Conservation (phyloP, 768 basidiomycete species). For the Pleurotus citrinopileatus region DNA sequence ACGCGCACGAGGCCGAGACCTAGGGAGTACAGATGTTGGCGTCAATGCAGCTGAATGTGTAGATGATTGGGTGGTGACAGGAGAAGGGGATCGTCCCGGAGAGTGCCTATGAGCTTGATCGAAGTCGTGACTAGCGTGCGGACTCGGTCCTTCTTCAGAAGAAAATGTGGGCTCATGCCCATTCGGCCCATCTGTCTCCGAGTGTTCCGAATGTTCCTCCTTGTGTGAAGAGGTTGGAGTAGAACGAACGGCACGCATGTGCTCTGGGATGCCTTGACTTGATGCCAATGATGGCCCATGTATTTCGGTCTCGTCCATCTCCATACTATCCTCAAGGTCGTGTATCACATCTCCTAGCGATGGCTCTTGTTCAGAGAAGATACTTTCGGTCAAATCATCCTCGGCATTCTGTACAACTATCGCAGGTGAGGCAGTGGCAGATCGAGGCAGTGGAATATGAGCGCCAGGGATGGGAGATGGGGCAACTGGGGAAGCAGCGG, state of each 20-base stretch:
- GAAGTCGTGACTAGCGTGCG: conserved; percentile 27
- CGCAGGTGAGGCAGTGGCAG: conserved; percentile 47
- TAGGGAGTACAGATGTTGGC: conserved; percentile 66
- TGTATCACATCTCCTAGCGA: conserved; percentile 9
- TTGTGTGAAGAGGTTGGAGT: conserved; percentile 6
- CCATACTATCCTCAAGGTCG: conserved; percentile 9
- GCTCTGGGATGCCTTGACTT: conserved; percentile 17
- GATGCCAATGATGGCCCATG: conserved; percentile 36
- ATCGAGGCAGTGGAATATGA: conserved; percentile 50
- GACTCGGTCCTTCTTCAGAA: conserved; percentile 46
- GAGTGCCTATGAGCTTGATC: conserved; percentile 26
- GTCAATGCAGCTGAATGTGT: conserved; percentile 57
- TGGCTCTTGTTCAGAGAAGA: conserved; percentile 9
- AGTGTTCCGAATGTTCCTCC: conserved; percentile 1
- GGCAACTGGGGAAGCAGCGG: conserved; percentile 27
- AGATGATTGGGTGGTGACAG: too few relatives aligned
- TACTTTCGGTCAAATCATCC: conserved; percentile 10
- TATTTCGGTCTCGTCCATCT: conserved; percentile 53
- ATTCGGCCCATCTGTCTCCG: conserved; percentile 20
- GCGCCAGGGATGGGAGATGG: conserved; percentile 47
- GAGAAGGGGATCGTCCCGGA: too few relatives aligned
- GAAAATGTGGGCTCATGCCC: conserved; percentile 66
- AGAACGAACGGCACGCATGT: neutral
- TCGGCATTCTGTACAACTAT: conserved; percentile 25
- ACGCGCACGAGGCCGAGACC: conserved; percentile 46